Percentiles rank a stretch among this genome's conserved stretches.
Evolutionary conservation across 352 stramenopile species (phyloP).

Genomic region (Phytophthora boehmeriae): DNA sequence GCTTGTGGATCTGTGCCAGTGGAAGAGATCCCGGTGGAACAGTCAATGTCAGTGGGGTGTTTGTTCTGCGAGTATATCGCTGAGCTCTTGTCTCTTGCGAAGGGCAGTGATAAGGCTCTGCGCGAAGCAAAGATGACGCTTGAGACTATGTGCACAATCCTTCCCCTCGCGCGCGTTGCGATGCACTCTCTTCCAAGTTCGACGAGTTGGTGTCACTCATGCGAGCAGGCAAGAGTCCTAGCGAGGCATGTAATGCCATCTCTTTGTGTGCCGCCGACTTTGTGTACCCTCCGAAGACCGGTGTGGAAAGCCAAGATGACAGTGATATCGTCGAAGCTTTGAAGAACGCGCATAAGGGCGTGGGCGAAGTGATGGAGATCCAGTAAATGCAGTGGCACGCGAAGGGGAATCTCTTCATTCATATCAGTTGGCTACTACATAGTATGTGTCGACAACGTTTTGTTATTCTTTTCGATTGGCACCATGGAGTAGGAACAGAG

Average conservation of each 20-base stretch:
- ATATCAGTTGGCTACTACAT: constrained; percentile 18
- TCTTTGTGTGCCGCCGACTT: constrained; percentile 58
- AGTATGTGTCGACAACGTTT: constrained; percentile 14
- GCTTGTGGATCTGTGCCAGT: constrained; percentile 32
- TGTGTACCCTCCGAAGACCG: constrained; percentile 25
- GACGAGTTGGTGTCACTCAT: constrained; percentile 70
- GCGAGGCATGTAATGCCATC: constrained; percentile 61
- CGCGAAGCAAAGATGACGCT: constrained; percentile 70
- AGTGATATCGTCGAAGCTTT: constrained; percentile 31
- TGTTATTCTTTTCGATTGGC: constrained; percentile 9
- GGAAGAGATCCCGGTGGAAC: constrained; percentile 25
- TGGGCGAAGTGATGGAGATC: constrained; percentile 52
- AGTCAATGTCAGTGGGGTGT: constrained; percentile 64
- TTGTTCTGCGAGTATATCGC: constrained; percentile 84
- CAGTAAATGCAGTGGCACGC: constrained; percentile 35
- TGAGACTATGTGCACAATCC: constrained; percentile 76
- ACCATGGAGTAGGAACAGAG: constrained; percentile 5
- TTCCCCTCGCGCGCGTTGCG: constrained; percentile 67
- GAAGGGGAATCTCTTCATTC: constrained; percentile 15
- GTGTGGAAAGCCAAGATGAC: constrained; percentile 15
- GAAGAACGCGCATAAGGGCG: constrained; percentile 31
- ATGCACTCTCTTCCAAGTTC: constrained; percentile 78
- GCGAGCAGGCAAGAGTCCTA: constrained; percentile 62
- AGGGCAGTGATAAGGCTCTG: constrained; percentile 53
- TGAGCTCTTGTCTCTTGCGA: constrained; percentile 55